Base-by-base conservation (phyloP, 306 rosid genomes). In the Fagus crenata region DNA sequence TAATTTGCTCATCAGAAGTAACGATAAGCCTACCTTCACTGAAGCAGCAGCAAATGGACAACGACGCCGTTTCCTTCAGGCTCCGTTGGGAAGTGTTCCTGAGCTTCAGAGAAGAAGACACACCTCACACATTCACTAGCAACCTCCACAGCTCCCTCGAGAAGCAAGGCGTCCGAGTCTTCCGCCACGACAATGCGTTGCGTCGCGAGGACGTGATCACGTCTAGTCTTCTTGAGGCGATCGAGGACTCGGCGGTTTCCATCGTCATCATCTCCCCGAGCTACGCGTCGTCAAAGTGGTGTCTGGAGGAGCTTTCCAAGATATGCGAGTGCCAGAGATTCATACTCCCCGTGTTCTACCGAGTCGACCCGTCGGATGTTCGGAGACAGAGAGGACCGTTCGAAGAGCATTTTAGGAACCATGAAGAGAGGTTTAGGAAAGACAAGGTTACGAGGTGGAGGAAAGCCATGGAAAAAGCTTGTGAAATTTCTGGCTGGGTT, bases 61-160 rank as follows among this genome's bases (percentile, higher is more conserved):
- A n/a, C 14, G 53, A 55, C 46, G 31, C 1, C 6, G 35, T 41
- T 31, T 14, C 43, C 6, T 76, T 54, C 61, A 72, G 85, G 71
- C 81, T 76, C 28, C 75, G 56, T 0, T 81, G 81, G 72, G 85
- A 81, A 37, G 87, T 86, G 31, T 84, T 84, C 73, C 33, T 86
- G 53, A 86, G 90, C 73, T 86, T 84, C 72, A 68, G 90, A 54
- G 90, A 86, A 11, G 42, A 33, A 14, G 88, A 86, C 42, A 81
- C 86, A 3, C 86, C 83, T 56, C 7, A 58, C 6, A 0, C 6
- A 42, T 78, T 84, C 78, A 79, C 80, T 1, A 70, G 17, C 4
- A 32, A 31, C 8, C 80, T 86, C 15, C 79, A 81, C 67, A 13
- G 69, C 3, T 49, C 76, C 0, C 79, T 81, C 12, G 6, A 74